These are phyloP conservation scores for Spinacia oleracea DNA, from an alignment of 179 eudicot genomes.

Conservation along the genomic window DNA sequence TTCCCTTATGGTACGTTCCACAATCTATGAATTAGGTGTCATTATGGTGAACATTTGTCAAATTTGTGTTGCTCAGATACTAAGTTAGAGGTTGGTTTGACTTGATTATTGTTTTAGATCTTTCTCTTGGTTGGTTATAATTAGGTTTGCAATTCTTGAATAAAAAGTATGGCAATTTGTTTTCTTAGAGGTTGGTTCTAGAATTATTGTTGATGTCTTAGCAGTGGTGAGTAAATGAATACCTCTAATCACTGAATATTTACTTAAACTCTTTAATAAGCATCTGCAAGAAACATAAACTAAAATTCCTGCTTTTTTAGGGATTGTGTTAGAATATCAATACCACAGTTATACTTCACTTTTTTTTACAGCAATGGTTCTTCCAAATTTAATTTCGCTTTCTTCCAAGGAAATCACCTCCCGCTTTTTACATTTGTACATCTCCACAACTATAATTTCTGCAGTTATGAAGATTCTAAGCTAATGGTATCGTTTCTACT, in stretches of 20 bases:
- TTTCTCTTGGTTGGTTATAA: constrained; percentile 16
- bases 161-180: constrained; percentile 6
- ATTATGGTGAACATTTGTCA: constrained; percentile 12
- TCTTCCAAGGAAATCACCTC: too few relatives aligned
- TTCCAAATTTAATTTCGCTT: too few relatives aligned
- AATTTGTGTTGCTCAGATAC: constrained; percentile 18
- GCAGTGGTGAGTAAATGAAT: constrained; percentile 55
- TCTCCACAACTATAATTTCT: neutral
- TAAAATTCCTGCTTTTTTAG: constrained; percentile 9
- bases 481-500: neutral
- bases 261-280: neutral
- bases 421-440: neutral
- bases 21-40: neutral
- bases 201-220: constrained; percentile 63
- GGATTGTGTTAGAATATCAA: too few relatives aligned
- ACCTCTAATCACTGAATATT: constrained; percentile 15
- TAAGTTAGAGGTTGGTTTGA: constrained; percentile 31
- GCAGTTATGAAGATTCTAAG: neutral
- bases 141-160: neutral
- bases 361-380: too few relatives aligned
- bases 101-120: neutral
- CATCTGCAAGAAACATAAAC: constrained; percentile 9
- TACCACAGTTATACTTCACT: too few relatives aligned
- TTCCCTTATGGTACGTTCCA: constrained; percentile 82
- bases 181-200: neutral